These are phyloP conservation scores for Saccharomycopsis guyanensis DNA, from an alignment of 805 yeast genomes.

Conservation along the genomic window DNA sequence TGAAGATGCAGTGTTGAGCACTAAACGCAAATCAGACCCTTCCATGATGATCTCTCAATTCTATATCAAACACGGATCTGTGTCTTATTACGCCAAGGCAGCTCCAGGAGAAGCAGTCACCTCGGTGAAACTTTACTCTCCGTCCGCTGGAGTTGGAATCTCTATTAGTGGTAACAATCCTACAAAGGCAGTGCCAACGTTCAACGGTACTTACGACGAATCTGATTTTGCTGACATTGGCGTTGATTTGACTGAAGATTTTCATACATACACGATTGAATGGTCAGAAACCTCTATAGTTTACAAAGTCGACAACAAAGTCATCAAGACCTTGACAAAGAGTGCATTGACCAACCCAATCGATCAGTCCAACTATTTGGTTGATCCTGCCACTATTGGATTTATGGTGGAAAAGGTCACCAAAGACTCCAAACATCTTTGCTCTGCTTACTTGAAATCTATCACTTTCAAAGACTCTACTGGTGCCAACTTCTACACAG, in stretches of 20 bases:
- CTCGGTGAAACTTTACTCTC: conserved; percentile 4
- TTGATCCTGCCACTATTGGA: conserved; percentile 5
- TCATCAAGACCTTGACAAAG: not conserved
- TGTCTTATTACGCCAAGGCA: not conserved
- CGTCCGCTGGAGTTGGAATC: conserved; percentile 3
- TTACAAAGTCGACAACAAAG: not conserved
- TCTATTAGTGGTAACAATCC: conserved; percentile 5
- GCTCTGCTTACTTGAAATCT: not conserved
- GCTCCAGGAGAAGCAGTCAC: conserved; percentile 7
- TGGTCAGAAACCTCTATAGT: conserved; percentile 1
- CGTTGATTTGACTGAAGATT: conserved; percentile 7
- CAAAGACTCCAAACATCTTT: not conserved
- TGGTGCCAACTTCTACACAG: not conserved
- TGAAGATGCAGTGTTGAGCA: not conserved
- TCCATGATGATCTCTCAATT: conserved; percentile 3
- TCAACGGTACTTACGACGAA: conserved; percentile 7
- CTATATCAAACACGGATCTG: conserved; percentile 5
- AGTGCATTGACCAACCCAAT: not conserved
- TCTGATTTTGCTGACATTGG: conserved; percentile 1
- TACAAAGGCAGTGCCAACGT: conserved; percentile 5
- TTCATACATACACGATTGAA: conserved; percentile 5
- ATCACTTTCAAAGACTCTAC: not conserved
- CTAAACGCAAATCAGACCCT: not conserved
- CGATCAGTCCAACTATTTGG: not conserved
- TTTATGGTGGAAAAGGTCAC: not conserved